phyloP scores from a whole-genome alignment of 2,329 filamentous ascomycete species.

The Nothomitra cinnamomea region DNA sequence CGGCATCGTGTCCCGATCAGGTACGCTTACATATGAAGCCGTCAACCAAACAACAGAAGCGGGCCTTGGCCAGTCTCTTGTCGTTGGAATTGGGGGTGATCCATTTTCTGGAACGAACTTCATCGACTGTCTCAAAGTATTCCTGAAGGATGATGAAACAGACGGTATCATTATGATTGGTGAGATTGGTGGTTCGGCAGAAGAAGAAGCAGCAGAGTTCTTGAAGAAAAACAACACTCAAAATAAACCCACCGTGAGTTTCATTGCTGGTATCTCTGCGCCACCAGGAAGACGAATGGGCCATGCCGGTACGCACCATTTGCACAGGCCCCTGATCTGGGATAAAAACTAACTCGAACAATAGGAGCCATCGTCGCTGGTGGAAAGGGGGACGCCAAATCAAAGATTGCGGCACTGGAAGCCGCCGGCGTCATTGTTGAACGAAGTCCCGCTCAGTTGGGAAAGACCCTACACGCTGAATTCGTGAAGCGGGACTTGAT shows the following conservation, averaged over 20 bases:
- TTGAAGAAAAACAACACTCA: slow-evolving; percentile 78
- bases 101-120: slow-evolving; percentile 99
- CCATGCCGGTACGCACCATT: slow-evolving; percentile 53
- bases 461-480: slow-evolving; percentile 85
- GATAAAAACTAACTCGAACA: not conserved
- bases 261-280: slow-evolving; percentile 96
- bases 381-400: slow-evolving; percentile 94
- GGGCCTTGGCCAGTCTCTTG: slow-evolving; percentile 91
- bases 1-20: slow-evolving; percentile 94
- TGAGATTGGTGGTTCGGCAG: slow-evolving; percentile 92
- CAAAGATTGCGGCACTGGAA: slow-evolving; percentile 92
- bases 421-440: slow-evolving; percentile 89
- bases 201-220: slow-evolving; percentile 97
- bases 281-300: slow-evolving; percentile 95
- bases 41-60: slow-evolving; percentile 98
- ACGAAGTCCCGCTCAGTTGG: slow-evolving; percentile 78
- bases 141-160: slow-evolving; percentile 88
- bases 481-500: slow-evolving; percentile 93
- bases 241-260: slow-evolving; percentile 93
- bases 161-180: slow-evolving; percentile 99
- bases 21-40: slow-evolving; percentile 97
- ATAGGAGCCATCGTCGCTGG: slow-evolving; percentile 77
- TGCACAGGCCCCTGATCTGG: not conserved
- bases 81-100: slow-evolving; percentile 95
- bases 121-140: slow-evolving; percentile 96